phyloP scores from a whole-genome alignment of 2,329 filamentous ascomycete species.

The Rutstroemia sp. region DNA sequence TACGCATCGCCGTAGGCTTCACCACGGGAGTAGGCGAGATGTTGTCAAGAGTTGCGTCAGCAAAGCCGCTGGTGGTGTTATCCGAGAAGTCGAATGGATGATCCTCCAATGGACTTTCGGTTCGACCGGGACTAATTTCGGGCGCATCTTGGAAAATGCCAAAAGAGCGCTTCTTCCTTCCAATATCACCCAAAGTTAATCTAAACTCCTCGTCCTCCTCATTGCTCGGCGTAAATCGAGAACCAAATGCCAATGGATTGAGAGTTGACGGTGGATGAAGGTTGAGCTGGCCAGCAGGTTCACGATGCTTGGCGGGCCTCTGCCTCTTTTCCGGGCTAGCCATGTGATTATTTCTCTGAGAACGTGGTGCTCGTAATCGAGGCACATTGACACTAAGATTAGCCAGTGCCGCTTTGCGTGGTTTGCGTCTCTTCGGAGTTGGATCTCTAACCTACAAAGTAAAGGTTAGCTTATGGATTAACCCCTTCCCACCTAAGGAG shows the following conservation, averaged over 20 bases:
- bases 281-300: slow-evolving; percentile 7
- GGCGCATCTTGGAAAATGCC: slow-evolving; percentile 25
- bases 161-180: slow-evolving; percentile 24
- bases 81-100: slow-evolving; percentile 24
- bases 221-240: slow-evolving; percentile 17
- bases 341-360: slow-evolving; percentile 10
- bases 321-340: slow-evolving; percentile 17
- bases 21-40: slow-evolving; percentile 23
- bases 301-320: slow-evolving; percentile 1
- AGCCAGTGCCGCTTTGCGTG: slow-evolving; percentile 18
- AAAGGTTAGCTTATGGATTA: neutral
- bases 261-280: slow-evolving; percentile 14
- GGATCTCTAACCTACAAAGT: slow-evolving; percentile 11
- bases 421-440: slow-evolving; percentile 26
- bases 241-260: slow-evolving; percentile 21
- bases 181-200: slow-evolving; percentile 23
- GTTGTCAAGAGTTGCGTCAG: slow-evolving; percentile 8
- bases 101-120: slow-evolving; percentile 28
- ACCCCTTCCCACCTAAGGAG: too few relatives aligned
- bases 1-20: slow-evolving; percentile 16
- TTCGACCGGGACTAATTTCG: slow-evolving; percentile 25
- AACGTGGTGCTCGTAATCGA: slow-evolving; percentile 15
- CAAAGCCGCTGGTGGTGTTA: slow-evolving; percentile 18
- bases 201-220: slow-evolving; percentile 29
- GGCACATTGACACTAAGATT: slow-evolving; percentile 23